Conservation (phyloP, 2,329 filamentous ascomycete species). For the Hirsutella rhossiliensis region DNA sequence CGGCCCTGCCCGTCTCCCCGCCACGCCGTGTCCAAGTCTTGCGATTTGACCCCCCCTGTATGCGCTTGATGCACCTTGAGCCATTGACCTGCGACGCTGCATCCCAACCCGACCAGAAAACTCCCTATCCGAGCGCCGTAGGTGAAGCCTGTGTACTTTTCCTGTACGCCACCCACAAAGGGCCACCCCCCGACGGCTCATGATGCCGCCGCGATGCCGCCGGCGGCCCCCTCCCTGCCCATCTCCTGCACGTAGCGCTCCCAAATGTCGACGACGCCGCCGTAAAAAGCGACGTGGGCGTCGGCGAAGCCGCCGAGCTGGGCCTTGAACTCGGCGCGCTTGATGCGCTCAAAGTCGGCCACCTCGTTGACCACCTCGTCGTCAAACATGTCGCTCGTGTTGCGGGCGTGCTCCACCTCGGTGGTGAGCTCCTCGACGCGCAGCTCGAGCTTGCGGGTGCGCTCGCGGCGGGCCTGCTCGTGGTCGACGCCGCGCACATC, state of each 20-base stretch:
- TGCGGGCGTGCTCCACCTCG: slow-evolving; percentile 80
- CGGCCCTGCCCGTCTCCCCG: too few relatives aligned
- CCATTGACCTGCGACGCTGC: too few relatives aligned
- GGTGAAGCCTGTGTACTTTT: too few relatives aligned
- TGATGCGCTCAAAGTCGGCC: slow-evolving; percentile 90
- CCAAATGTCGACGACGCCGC: slow-evolving; percentile 70
- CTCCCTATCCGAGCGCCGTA: too few relatives aligned
- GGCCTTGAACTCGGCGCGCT: slow-evolving; percentile 80
- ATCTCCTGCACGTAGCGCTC: slow-evolving; percentile 82
- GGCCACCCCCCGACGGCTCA: not conserved
- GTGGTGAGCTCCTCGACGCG: slow-evolving; percentile 83
- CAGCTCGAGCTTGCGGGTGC: slow-evolving; percentile 80
- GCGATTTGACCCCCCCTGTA: too few relatives aligned
- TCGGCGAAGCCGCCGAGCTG: slow-evolving; percentile 76
- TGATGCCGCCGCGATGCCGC: not conserved
- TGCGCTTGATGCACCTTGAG: too few relatives aligned
- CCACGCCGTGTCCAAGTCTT: too few relatives aligned
- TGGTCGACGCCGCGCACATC: slow-evolving; percentile 95
- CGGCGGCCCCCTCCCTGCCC: slow-evolving; percentile 49
- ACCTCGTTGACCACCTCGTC: slow-evolving; percentile 93
- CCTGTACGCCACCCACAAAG: too few relatives aligned
- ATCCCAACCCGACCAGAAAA: too few relatives aligned
- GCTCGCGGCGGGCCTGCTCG: slow-evolving; percentile 77
- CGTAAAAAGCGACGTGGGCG: slow-evolving; percentile 80
- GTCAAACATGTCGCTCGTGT: slow-evolving; percentile 83